phyloP scores from a whole-genome alignment of 495 filamentous ascomycete species.

The Massariosphaeria phaeospora region DNA sequence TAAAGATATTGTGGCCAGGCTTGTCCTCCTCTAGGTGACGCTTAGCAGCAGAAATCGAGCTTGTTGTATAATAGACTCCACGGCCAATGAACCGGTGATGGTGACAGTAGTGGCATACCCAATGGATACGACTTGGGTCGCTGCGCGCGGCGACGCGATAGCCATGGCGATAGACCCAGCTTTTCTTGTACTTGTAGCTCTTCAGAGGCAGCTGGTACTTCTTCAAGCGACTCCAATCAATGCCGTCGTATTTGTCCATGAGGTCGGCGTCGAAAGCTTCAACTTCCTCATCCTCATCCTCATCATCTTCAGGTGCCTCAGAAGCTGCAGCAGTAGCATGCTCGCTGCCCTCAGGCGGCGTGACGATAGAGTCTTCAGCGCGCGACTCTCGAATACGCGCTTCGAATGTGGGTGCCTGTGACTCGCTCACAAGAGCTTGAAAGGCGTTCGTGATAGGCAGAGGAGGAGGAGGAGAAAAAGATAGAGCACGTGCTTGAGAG shows the following conservation, averaged over 20 bases:
- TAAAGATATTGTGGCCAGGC: background rate
- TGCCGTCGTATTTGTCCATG: background rate
- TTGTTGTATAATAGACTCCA: background rate
- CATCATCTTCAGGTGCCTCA: background rate
- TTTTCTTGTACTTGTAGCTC: background rate
- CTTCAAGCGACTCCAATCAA: background rate
- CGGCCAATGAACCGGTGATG: background rate
- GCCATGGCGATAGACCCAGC: background rate
- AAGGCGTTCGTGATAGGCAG: too few relatives aligned
- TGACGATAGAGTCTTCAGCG: background rate
- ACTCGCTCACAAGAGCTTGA: too few relatives aligned
- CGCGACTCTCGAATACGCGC: too few relatives aligned
- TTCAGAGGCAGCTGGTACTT: background rate
- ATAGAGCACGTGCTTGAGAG: too few relatives aligned
- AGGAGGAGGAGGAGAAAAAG: too few relatives aligned
- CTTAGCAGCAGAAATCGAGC: background rate
- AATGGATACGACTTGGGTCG: background rate
- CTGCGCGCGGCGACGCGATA: background rate
- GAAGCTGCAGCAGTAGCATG: background rate
- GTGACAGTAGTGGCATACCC: background rate
- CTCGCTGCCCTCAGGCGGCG: background rate
- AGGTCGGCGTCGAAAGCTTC: background rate
- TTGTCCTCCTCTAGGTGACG: background rate
- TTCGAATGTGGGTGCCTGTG: too few relatives aligned
- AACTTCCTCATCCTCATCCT: background rate